These are phyloP conservation scores for Phlegmacium glaucopus DNA, from an alignment of 768 basidiomycete genomes.

Conservation along the genomic window DNA sequence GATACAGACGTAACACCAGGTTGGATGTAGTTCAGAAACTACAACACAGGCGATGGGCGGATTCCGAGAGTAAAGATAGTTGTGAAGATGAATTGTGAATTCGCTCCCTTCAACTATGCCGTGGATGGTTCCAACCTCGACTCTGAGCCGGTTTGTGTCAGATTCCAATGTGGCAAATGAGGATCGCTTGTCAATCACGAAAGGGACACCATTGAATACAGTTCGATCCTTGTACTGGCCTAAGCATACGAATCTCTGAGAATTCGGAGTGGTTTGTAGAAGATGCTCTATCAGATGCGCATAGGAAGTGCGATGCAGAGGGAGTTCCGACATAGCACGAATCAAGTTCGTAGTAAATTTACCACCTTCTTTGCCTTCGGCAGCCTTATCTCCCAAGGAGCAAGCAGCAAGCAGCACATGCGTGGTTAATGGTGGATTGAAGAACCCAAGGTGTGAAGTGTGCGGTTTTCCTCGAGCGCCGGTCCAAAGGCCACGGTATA, in stretches of 20 bases:
- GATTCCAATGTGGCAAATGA: slow-evolving; percentile 40
- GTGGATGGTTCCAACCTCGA: slow-evolving; percentile 59
- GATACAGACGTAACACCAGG: slow-evolving; percentile 52
- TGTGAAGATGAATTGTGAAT: slow-evolving; percentile 59
- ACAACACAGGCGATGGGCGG: slow-evolving; percentile 47
- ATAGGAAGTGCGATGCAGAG: slow-evolving; percentile 55
- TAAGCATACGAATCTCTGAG: slow-evolving; percentile 48
- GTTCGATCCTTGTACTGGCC: slow-evolving; percentile 47
- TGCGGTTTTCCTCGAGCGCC: slow-evolving; percentile 36
- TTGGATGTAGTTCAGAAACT: slow-evolving; percentile 51
- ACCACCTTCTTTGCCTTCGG: slow-evolving; percentile 62
- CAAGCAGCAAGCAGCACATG: slow-evolving; percentile 61
- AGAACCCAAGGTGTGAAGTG: slow-evolving; percentile 40
- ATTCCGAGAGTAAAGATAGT: slow-evolving; percentile 56
- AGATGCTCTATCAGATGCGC: slow-evolving; percentile 44
- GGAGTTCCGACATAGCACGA: slow-evolving; percentile 37
- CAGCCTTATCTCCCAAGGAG: slow-evolving; percentile 48
- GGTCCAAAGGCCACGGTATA: slow-evolving; percentile 55
- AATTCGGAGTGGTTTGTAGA: slow-evolving; percentile 31
- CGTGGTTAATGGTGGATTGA: slow-evolving; percentile 34
- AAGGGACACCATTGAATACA: slow-evolving; percentile 56
- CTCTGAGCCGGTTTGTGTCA: slow-evolving; percentile 35
- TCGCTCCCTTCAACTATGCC: slow-evolving; percentile 64
- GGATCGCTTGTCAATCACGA: slow-evolving; percentile 45
- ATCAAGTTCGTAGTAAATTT: slow-evolving; percentile 58